Base-by-base conservation (phyloP, 1,284 basidiomycete species). In the Tylopilus orsonianus region DNA sequence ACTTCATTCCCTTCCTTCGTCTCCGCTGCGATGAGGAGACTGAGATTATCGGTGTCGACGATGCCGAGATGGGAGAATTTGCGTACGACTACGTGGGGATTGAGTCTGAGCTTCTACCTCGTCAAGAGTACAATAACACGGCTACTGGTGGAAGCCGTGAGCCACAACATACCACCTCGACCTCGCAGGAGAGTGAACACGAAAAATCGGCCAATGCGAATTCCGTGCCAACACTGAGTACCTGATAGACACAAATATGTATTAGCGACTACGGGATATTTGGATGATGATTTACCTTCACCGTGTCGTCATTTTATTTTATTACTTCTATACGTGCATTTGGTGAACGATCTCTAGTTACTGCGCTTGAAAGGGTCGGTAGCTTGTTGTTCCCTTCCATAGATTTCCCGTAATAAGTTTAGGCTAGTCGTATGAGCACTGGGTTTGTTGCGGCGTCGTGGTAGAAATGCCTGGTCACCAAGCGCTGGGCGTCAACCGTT, bases 1-100 rank as follows among this genome's bases (percentile, higher is more conserved):
- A 98, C 76, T 92, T 77, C 70, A 90, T 97, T 61, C 96, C 96
- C 3, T 85, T 84, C 54, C 76, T 92, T 53, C 78, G 87, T 46
- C 80, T 99, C 40, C 85, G 93, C 50, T 78, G 80, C 16, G 71
- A 74, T 26, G 93, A 96, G 59, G 89, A 93, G 56, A 81, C 84
- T 26, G 95, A 98, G 75, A 87, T 94, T 52, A 74, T 97, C 50
- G 96, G 96, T 54, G 85, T 97, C 54, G 96, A 98, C 67, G 92
- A 97, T 62, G 81, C 85, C 12, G 90, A 95, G 73, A 87, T 97
- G 77, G 95, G 95, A 60, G 95, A 97, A 72, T 93, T 85, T 58
- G 89, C 89, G n/a, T 93, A 93, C 66, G 90, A 94, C 71, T 93
- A 91, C 58, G 89, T 90, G 50, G 85, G 82, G 13, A 68, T 90